Evolutionary conservation across 768 basidiomycete genomes (phyloP), one percentile per base, ranked within the genome.

Genomic region (Punctularia strigosozonata): DNA sequence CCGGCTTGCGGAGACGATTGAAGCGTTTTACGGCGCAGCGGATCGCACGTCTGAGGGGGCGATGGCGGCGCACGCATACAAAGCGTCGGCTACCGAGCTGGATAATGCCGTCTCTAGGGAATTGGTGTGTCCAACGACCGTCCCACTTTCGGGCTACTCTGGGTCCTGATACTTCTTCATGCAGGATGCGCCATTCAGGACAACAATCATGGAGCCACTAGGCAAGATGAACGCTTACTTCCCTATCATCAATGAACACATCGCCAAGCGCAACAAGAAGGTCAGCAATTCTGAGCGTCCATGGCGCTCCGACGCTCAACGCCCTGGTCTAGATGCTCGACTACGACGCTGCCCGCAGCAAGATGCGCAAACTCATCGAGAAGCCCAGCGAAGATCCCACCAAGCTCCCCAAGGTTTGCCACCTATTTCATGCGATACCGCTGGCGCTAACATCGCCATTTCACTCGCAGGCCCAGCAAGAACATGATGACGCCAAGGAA

Each of bases 201-300:
- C 90, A 20, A 89, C 94, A 18, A 81, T 98, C 36, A 79, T 92
- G 40, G 95, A 98, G 53, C 95, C 95, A 2, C 66, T 97, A 3
- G 91, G 92, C 2, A 95, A 92, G 65, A 88, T 99, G 79, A 89
- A 87, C 54, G 82, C 86, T 0, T 95, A 95, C 59, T 94, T 89
- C 62, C 88, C 90, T 3, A 63, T 87, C 23, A 78, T 97, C 57
- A 95, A 95, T 54, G 88, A 92, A 42, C 87, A 92, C 41, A 89
- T 99, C 45, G 43, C 74, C 38, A 99, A 99, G 62, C 76, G 95
- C 38, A 86, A 94, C 63, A 94, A 99, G 69, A 99, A 98, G 76
- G 92, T 88, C 30, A 39, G 41, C 31, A n/a, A 44, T 34, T 7
- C 30, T 5, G 24, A 32, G 21, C 40, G 17, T 20, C 32, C 17